These are phyloP conservation scores for Lignosus rhinocerotis DNA, from an alignment of 1,284 basidiomycete species.

Conservation along the genomic window DNA sequence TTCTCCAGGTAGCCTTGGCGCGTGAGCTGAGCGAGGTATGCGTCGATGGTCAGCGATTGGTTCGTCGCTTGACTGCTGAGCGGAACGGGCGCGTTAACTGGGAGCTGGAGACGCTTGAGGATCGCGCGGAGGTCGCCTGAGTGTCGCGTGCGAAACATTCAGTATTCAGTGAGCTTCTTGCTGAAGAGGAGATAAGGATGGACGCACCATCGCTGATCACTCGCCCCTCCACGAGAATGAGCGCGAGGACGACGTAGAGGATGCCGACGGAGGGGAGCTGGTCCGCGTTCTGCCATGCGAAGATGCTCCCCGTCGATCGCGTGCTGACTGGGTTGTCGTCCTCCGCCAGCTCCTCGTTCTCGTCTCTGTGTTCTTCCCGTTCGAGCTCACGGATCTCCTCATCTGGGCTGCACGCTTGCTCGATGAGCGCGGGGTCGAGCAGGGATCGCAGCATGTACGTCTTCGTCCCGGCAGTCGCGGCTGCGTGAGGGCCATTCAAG, in stretches of 20 bases:
- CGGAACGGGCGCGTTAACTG: slow-evolving; percentile 41
- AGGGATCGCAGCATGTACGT: slow-evolving; percentile 68
- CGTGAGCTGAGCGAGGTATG: slow-evolving; percentile 55
- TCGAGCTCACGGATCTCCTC: slow-evolving; percentile 60
- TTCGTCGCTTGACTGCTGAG: slow-evolving; percentile 52
- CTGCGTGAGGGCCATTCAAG: slow-evolving; percentile 32
- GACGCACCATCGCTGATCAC: slow-evolving; percentile 63
- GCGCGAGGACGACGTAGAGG: slow-evolving; percentile 66
- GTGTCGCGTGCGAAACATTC: background rate
- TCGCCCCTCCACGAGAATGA: slow-evolving; percentile 71
- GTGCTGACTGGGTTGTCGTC: slow-evolving; percentile 40
- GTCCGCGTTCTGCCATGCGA: slow-evolving; percentile 68
- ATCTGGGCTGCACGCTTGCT: slow-evolving; percentile 54
- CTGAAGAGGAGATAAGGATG: background rate
- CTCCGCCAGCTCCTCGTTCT: slow-evolving; percentile 48
- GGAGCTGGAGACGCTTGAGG: slow-evolving; percentile 63
- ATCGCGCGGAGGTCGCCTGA: slow-evolving; percentile 59
- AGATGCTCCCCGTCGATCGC: slow-evolving; percentile 58
- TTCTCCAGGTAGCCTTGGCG: slow-evolving; percentile 72
- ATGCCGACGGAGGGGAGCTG: slow-evolving; percentile 64
- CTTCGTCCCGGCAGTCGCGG: slow-evolving; percentile 59
- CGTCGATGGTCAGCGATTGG: slow-evolving; percentile 51
- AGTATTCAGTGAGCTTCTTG: background rate
- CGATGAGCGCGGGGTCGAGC: slow-evolving; percentile 52
- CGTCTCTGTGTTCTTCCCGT: slow-evolving; percentile 43